Evolutionary conservation across 805 yeast genomes (phyloP).

Genomic region (Wickerhamomyces mucosus): DNA sequence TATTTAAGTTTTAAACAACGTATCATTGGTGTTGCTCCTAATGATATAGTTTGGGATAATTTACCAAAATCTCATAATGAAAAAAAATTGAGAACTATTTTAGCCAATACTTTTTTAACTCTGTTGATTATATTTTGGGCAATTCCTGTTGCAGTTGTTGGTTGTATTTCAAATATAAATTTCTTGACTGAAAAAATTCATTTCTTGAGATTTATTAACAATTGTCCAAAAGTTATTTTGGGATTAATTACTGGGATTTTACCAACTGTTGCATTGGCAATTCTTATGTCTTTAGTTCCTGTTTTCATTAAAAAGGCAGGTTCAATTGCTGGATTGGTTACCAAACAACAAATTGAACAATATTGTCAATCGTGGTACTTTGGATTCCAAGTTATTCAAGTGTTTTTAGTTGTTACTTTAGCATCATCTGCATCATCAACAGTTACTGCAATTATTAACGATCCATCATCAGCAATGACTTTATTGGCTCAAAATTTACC

Average conservation of each 20-base stretch:
- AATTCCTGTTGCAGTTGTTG: constrained; percentile 96
- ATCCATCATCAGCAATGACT: constrained; percentile 66
- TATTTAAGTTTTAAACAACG: constrained; percentile 35
- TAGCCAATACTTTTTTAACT: constrained; percentile 57
- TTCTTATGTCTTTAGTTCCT: constrained; percentile 83
- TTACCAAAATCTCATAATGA: constrained; percentile 45
- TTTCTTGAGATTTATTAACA: constrained; percentile 66
- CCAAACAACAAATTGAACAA: constrained; percentile 62
- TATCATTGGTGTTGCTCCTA: constrained; percentile 62
- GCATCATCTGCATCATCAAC: constrained; percentile 77
- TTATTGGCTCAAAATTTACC: constrained; percentile 74
- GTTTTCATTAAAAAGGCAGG: constrained; percentile 75
- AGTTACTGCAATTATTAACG: constrained; percentile 52
- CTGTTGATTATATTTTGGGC: constrained; percentile 83
- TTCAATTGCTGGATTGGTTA: constrained; percentile 58
- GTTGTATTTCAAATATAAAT: constrained; percentile 81
- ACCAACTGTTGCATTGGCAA: constrained; percentile 72
- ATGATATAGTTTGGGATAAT: constrained; percentile 80
- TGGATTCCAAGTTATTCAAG: constrained; percentile 87
- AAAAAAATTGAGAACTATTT: constrained; percentile 45
- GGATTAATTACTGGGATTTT: constrained; percentile 85
- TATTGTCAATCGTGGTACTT: constrained; percentile 85
- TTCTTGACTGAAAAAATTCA: constrained; percentile 61
- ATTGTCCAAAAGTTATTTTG: constrained; percentile 57
- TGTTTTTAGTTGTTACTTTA: constrained; percentile 74